Conservation (phyloP, 2,329 filamentous ascomycete genomes). For the Diaporthe citriasiana region DNA sequence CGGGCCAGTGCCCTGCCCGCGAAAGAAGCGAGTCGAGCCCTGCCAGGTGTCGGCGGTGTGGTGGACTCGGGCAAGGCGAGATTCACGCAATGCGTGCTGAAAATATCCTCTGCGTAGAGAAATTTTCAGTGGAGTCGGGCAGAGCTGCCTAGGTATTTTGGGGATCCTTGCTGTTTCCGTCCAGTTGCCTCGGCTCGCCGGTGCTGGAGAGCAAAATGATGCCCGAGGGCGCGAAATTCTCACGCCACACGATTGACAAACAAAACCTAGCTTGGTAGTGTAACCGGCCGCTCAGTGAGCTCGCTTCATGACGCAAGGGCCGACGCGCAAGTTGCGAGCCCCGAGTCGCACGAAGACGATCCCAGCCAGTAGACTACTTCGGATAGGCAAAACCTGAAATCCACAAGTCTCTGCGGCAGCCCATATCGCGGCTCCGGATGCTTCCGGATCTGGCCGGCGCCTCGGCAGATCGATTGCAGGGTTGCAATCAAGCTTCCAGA, state of each 20-base stretch:
- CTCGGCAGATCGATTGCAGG: conserved; percentile 34
- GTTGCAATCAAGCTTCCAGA: conserved; percentile 27
- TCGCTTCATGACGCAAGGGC: conserved; percentile 17
- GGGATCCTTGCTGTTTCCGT: neutral
- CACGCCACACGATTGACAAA: neutral
- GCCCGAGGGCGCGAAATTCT: conserved; percentile 7
- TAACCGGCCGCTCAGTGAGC: neutral
- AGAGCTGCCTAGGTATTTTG: conserved; percentile 18
- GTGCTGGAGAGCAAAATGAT: conserved; percentile 19
- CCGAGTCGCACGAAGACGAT: neutral
- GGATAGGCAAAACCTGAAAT: conserved; percentile 3
- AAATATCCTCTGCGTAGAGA: conserved; percentile 20
- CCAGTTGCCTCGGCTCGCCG: conserved; percentile 36
- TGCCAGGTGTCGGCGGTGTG: neutral
- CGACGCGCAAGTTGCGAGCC: neutral
- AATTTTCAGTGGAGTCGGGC: conserved; percentile 33
- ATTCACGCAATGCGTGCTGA: conserved; percentile 20
- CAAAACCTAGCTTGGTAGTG: neutral
- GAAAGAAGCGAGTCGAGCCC: conserved; percentile 13
- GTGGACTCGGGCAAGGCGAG: conserved; percentile 35
- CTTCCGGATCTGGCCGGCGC: conserved; percentile 33
- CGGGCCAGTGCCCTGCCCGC: neutral
- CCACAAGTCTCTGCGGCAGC: neutral
- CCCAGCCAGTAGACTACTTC: neutral
- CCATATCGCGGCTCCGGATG: neutral